These are phyloP conservation scores for Rosa persica DNA, from an alignment of 306 rosid genomes.

Conservation along the genomic window DNA sequence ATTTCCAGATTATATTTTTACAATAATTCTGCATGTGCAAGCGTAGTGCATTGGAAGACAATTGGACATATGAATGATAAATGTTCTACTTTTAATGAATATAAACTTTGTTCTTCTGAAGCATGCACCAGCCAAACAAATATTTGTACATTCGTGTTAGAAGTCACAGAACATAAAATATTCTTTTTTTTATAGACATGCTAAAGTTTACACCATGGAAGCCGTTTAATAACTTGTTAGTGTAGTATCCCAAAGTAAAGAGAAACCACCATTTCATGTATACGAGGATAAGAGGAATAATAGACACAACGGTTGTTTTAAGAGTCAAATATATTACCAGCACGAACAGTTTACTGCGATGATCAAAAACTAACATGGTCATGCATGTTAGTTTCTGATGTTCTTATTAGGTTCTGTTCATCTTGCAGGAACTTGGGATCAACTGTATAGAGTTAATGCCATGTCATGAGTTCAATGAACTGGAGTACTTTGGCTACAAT, in stretches of 20 bases:
- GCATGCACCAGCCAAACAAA: conserved; percentile 10
- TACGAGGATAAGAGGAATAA: not conserved
- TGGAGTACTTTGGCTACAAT: conserved; percentile 82
- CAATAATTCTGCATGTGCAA: not conserved
- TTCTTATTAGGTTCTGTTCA: conserved; percentile 33
- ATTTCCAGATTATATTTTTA: not conserved
- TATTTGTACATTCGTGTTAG: too few relatives aligned
- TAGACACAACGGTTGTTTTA: not conserved
- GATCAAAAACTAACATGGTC: not conserved
- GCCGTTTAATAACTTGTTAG: not conserved
- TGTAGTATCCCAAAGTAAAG: not conserved
- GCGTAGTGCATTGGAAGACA: not conserved
- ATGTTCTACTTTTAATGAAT: not conserved
- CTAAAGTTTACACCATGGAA: not conserved
- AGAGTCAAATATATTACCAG: not conserved
- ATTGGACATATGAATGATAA: not conserved
- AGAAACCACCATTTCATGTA: not conserved
- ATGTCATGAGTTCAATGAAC: conserved; percentile 93
- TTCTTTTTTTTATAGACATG: not conserved
- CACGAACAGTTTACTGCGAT: not conserved
- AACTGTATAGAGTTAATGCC: conserved; percentile 98
- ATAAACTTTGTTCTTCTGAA: not conserved
- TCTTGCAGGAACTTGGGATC: conserved; percentile 88
- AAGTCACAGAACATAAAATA: not conserved
- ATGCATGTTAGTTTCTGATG: conserved; percentile 15